Conservation (phyloP, 257 asterid species). For the Avicennia marina region DNA sequence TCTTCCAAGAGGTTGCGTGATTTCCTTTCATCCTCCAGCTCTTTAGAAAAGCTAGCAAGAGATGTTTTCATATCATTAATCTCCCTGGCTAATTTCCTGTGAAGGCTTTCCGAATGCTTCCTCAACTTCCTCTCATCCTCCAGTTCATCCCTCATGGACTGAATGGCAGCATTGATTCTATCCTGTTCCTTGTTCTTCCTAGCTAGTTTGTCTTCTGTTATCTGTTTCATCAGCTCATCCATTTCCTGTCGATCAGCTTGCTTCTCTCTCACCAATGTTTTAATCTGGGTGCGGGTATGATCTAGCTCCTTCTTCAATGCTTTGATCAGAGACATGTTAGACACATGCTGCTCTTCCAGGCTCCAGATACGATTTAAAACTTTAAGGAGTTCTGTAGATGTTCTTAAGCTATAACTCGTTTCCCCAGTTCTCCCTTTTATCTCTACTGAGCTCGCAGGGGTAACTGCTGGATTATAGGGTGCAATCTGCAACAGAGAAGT, state of each 20-base stretch:
- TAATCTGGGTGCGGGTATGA: slow-evolving; percentile 58
- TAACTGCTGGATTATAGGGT: slow-evolving; percentile 68
- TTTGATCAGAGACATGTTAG: slow-evolving; percentile 61
- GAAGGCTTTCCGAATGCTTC: slow-evolving; percentile 73
- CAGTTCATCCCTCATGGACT: slow-evolving; percentile 64
- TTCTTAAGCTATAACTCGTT: slow-evolving; percentile 52
- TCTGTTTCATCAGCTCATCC: slow-evolving; percentile 68
- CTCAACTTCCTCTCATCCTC: slow-evolving; percentile 85
- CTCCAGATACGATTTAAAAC: slow-evolving; percentile 87
- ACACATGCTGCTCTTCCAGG: slow-evolving; percentile 85
- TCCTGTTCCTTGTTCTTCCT: slow-evolving; percentile 76
- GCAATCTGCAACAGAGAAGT: slow-evolving; percentile 50
- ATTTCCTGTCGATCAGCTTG: slow-evolving; percentile 61
- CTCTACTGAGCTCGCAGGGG: slow-evolving; percentile 75
- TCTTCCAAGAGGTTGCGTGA: slow-evolving; percentile 56
- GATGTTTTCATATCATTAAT: slow-evolving; percentile 57
- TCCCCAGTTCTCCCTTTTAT: slow-evolving; percentile 54
- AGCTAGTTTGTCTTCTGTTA: slow-evolving; percentile 53
- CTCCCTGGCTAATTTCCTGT: slow-evolving; percentile 67
- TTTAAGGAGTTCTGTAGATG: slow-evolving; percentile 80
- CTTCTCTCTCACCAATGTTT: slow-evolving; percentile 53
- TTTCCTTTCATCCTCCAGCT: slow-evolving; percentile 53
- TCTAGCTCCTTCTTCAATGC: slow-evolving; percentile 69
- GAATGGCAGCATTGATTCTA: slow-evolving; percentile 48
- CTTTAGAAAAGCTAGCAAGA: slow-evolving; percentile 39